Conservation (phyloP, 2,329 filamentous ascomycete genomes). For the Ramularia collo-cygni region DNA sequence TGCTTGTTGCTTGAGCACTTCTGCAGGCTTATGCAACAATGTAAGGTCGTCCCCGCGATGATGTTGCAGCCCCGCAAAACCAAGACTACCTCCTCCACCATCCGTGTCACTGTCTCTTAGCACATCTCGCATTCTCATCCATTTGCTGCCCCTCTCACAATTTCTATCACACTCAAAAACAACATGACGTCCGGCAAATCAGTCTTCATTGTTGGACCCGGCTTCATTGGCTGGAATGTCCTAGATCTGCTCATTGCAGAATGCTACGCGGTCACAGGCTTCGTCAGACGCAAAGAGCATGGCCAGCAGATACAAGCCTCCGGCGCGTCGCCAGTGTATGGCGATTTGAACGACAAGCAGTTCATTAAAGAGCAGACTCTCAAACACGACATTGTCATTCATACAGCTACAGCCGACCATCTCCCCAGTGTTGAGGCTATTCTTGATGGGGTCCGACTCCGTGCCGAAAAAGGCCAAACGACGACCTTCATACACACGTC, state of each 20-base stretch:
- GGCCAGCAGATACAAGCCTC: slow-evolving; percentile 32
- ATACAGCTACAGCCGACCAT: slow-evolving; percentile 46
- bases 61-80: no score
- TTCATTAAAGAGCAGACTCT: slow-evolving; percentile 34
- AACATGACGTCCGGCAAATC: slow-evolving; percentile 24
- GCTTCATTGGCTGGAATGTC: slow-evolving; percentile 44
- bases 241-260: slow-evolving; percentile 39
- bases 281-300: slow-evolving; percentile 36
- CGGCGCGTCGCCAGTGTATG: slow-evolving; percentile 34
- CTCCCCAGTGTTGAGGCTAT: slow-evolving; percentile 41
- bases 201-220: slow-evolving; percentile 41
- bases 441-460: slow-evolving; percentile 37
- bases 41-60: no score
- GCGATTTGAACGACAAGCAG: slow-evolving; percentile 36
- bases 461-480: slow-evolving; percentile 31
- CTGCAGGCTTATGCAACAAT: no score
- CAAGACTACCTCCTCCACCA: no score
- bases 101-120: no score
- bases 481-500: slow-evolving; percentile 47
- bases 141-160: no score
- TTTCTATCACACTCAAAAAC: no score
- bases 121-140: no score
- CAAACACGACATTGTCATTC: slow-evolving; percentile 40
- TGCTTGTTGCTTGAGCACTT: no score
- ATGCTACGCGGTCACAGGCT: slow-evolving; percentile 34